A percentile compares a stretch with the other conserved stretches of the same genome.
phyloP scores from a whole-genome alignment of 2,329 filamentous ascomycete species.

The Dactylellina cionopaga region DNA sequence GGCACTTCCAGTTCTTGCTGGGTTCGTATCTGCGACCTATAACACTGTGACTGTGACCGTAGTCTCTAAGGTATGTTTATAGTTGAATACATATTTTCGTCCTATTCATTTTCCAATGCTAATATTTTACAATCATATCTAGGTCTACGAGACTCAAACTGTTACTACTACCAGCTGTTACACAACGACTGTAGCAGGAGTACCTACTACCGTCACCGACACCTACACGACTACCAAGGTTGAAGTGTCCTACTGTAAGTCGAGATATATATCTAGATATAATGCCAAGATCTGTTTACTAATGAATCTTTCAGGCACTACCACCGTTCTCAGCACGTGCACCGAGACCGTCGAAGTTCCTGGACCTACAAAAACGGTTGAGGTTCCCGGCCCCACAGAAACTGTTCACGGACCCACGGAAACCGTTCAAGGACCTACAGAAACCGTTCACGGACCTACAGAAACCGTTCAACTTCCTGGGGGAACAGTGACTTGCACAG shows the following conservation, averaged over 20 bases:
- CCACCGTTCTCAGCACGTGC: slow-evolving; percentile 10
- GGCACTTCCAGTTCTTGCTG: slow-evolving; percentile 25
- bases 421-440: slow-evolving; percentile 6
- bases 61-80: slow-evolving; percentile 20
- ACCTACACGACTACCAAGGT: slow-evolving; percentile 16
- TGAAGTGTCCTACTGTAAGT: slow-evolving; percentile 38
- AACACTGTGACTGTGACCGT: slow-evolving; percentile 29
- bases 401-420: slow-evolving; percentile 17
- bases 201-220: slow-evolving; percentile 24
- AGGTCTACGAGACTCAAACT: slow-evolving; percentile 23
- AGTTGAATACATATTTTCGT: background rate
- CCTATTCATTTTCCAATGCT: background rate
- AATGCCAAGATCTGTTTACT: background rate
- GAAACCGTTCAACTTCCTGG: slow-evolving; percentile 5
- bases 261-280: background rate
- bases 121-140: slow-evolving; percentile 1
- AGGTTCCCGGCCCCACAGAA: slow-evolving; percentile 19
- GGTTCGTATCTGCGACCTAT: slow-evolving; percentile 20
- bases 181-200: slow-evolving; percentile 24
- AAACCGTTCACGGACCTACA: background rate
- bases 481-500: background rate
- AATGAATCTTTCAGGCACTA: slow-evolving; percentile 19
- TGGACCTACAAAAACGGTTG: slow-evolving; percentile 8
- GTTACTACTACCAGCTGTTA: slow-evolving; percentile 36
- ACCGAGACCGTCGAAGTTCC: slow-evolving; percentile 1